Percentiles rank a stretch among this genome's conserved stretches.
phyloP scores from a whole-genome alignment of 371 early-diverging fungal species.

The Zychaea mexicana region DNA sequence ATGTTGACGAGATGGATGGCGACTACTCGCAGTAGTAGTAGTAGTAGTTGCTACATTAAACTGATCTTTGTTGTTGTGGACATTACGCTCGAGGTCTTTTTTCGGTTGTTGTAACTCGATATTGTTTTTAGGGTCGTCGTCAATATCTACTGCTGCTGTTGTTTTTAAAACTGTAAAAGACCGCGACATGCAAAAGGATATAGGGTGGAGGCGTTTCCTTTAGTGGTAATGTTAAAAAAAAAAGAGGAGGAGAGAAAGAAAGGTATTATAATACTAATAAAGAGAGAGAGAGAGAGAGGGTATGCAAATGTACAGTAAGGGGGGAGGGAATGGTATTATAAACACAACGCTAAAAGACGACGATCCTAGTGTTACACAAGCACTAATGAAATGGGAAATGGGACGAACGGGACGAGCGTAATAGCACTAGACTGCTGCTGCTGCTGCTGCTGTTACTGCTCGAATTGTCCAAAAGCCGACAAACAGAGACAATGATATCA shows the following conservation, averaged over 20 bases:
- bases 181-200: background rate
- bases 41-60: background rate
- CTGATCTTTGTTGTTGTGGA: background rate
- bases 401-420: too few species aligned
- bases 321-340: background rate
- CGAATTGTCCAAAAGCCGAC: constrained; percentile 11
- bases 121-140: background rate
- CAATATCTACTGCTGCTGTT: background rate
- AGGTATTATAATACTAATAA: too few species aligned
- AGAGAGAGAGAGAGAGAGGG: background rate
- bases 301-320: background rate
- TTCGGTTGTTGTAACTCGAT: background rate
- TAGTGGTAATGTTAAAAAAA: too few species aligned
- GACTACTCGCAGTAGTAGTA: too few species aligned
- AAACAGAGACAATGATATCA: constrained; percentile 18
- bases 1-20: background rate
- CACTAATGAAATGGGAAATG: too few species aligned
- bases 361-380: too few species aligned
- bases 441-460: too few species aligned
- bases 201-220: too few species aligned
- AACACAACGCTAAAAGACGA: background rate
- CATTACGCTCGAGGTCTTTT: background rate
- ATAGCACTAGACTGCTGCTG: too few species aligned
- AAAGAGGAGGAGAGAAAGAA: background rate
- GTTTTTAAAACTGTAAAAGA: background rate